Conservation (phyloP, 306 rosid species). For the Nissolia schottii region DNA sequence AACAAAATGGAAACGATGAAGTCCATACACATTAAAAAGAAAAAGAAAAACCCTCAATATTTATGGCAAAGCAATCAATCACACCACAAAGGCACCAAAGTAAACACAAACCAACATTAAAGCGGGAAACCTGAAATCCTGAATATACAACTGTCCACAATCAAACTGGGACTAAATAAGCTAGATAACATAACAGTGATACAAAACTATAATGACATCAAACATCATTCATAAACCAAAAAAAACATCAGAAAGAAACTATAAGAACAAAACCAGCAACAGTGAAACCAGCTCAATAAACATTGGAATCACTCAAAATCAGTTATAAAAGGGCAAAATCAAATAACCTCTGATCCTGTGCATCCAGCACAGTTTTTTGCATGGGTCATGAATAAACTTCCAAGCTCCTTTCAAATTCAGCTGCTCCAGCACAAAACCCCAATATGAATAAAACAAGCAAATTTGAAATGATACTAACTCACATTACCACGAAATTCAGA, state of each 20-base stretch:
- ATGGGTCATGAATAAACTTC: constrained; percentile 19
- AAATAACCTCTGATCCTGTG: constrained; percentile 67
- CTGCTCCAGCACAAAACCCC: background rate
- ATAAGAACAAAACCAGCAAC: background rate
- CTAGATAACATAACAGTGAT: background rate
- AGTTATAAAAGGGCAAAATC: background rate
- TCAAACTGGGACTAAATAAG: background rate
- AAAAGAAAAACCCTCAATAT: background rate
- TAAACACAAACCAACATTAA: background rate
- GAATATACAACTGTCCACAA: background rate
- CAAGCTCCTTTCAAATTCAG: constrained; percentile 18
- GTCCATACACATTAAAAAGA: background rate
- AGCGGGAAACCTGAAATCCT: background rate
- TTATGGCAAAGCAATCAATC: constrained; percentile 5
- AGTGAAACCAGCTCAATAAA: background rate
- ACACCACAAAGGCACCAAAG: constrained; percentile 1
- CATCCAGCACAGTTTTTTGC: constrained; percentile 52
- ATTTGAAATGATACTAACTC: background rate
- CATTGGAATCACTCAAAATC: background rate
- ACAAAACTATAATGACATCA: background rate
- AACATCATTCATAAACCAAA: background rate
- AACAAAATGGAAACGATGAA: background rate
- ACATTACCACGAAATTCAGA: background rate
- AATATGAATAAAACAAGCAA: background rate
- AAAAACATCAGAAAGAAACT: background rate